Evolutionary conservation across 2,329 filamentous ascomycete genomes (phyloP), one percentile per base, ranked within the genome.

Genomic region (Trichophyton verrucosum): DNA sequence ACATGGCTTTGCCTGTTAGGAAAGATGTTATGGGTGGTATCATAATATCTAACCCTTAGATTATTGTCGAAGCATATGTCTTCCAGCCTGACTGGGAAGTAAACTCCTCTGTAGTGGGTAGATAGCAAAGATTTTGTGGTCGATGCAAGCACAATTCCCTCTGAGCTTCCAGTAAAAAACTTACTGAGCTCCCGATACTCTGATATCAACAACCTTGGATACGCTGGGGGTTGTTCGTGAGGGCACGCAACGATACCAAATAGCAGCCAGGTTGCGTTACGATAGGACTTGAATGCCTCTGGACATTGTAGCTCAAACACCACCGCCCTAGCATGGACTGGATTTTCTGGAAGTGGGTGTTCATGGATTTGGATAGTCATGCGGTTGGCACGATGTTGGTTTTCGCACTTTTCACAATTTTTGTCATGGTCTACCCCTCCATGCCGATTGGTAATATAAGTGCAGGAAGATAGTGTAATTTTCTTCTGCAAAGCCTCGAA

Each of bases 291-390:
- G 22, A 83, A 76, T 3, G 70, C 70, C 2, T 65, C 36, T 0
- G 82, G 82, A 22, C 74, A 72, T 0, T 59, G 62, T 0, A 85
- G 68, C 63, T 85, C 82, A 58, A 85, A 82, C 0, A 84, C 63
- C 0, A 81, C 69, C 0, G 72, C 73, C 36, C 78, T 76, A n/a
- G 71, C 71, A 8, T 73, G 65, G 2, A 68, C 30, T 8, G 60
- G 6, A 8, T 62, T 62, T 0, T 58, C 44, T 1, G 81, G 81
- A 0, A 85, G 70, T 1, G 76, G 78, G 58, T 78, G 71, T 64
- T 85, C 82, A 47, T 80, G 75, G 1, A 78, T 68, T 0, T 63
- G 7, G 20, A 85, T 82, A 9, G 62, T 66, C 17, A 83, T 72
- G 1, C 69, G 66, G 0, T 70, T 73, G 0, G 73, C 70, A 22